These are phyloP conservation scores for Neopestalotiopsis rosae DNA, from an alignment of 2,329 filamentous ascomycete genomes.

Conservation along the genomic window DNA sequence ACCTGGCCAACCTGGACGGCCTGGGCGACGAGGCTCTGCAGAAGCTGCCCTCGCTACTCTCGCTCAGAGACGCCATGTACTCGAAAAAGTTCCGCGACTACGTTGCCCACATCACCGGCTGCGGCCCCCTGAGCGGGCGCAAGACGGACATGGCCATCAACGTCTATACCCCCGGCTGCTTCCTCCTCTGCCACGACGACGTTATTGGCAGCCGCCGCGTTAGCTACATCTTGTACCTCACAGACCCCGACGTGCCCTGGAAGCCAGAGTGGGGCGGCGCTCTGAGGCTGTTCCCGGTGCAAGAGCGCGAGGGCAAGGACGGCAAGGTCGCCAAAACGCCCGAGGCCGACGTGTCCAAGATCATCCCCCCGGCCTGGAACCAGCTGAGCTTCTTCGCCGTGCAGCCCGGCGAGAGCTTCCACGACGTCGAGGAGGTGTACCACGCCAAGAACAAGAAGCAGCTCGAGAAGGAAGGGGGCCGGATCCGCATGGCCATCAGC, in stretches of 20 bases:
- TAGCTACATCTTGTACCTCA: slow-evolving; percentile 96
- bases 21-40: slow-evolving; percentile 84
- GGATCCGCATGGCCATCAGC: slow-evolving; percentile 95
- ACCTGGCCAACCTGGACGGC: slow-evolving; percentile 94
- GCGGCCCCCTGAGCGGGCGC: slow-evolving; percentile 84
- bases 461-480: slow-evolving; percentile 71
- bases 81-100: slow-evolving; percentile 89
- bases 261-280: slow-evolving; percentile 92
- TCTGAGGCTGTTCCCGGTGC: slow-evolving; percentile 81
- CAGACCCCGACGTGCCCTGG: slow-evolving; percentile 91
- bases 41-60: slow-evolving; percentile 86
- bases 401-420: slow-evolving; percentile 97
- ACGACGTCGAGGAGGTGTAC: slow-evolving; percentile 98
- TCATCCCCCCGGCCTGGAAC: slow-evolving; percentile 94
- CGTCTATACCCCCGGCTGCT: slow-evolving; percentile 95
- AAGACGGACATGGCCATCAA: slow-evolving; percentile 99
- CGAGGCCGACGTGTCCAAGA: slow-evolving; percentile 76
- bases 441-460: slow-evolving; percentile 65
- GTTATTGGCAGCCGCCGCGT: slow-evolving; percentile 96
- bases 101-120: slow-evolving; percentile 82
- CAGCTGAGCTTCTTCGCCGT: slow-evolving; percentile 98
- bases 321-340: slow-evolving; percentile 82
- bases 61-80: slow-evolving; percentile 93
- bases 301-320: slow-evolving; percentile 67
- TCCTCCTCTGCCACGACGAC: slow-evolving; percentile 95